Percentiles rank a stretch among this genome's conserved stretches.
phyloP scores from a whole-genome alignment of 169 alveolate genomes.

The Cryptosporidium muris region DNA sequence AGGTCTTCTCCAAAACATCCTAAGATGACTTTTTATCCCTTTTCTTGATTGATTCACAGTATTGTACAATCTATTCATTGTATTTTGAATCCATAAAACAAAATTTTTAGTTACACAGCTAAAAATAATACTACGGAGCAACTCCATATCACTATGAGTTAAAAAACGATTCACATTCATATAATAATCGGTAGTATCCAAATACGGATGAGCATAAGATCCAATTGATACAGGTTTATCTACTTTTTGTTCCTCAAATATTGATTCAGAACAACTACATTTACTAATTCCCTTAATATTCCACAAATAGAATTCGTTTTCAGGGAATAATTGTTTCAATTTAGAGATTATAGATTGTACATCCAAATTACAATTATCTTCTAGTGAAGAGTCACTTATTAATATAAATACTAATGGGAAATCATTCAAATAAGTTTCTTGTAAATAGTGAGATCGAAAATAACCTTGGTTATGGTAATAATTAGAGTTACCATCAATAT shows the following conservation, averaged over 20 bases:
- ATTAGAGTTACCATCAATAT: conserved; percentile 50
- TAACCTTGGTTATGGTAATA: conserved; percentile 17
- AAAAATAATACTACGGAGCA: conserved; percentile 34
- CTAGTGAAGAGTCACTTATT: conserved; percentile 27
- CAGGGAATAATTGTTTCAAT: conserved; percentile 54
- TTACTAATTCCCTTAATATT: conserved; percentile 30
- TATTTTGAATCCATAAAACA: conserved; percentile 52
- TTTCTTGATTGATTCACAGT: conserved; percentile 54
- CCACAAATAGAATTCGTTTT: conserved; percentile 51
- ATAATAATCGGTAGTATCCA: background rate
- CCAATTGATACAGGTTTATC: conserved; percentile 37
- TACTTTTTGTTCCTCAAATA: background rate
- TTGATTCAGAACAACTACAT: background rate
- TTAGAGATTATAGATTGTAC: conserved; percentile 54
- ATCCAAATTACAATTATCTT: conserved; percentile 9
- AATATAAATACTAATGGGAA: conserved; percentile 54
- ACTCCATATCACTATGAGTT: conserved; percentile 36
- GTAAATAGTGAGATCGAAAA: conserved; percentile 42
- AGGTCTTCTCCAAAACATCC: conserved; percentile 71
- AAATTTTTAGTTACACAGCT: conserved; percentile 36
- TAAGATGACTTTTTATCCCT: conserved; percentile 46
- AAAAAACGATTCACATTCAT: conserved; percentile 19
- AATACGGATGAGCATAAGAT: conserved; percentile 40
- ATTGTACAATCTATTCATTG: conserved; percentile 51
- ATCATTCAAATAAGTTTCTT: conserved; percentile 50